Evolutionary conservation across 495 filamentous ascomycete species (phyloP).

Genomic region (Neurospora cerealis): DNA sequence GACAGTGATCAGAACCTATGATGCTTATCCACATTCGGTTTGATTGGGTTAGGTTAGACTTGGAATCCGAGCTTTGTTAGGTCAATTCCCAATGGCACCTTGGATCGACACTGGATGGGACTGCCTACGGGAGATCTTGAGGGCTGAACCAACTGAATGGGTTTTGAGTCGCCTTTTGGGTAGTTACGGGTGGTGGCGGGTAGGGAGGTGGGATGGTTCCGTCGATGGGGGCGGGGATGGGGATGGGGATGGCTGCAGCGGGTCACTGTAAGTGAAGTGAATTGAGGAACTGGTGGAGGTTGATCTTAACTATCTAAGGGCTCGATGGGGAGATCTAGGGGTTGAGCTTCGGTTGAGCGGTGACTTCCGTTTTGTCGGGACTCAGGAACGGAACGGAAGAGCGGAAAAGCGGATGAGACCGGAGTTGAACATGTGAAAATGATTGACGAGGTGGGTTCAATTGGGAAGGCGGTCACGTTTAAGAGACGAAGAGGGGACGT

Average conservation of each 20-base stretch:
- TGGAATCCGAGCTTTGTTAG: not conserved
- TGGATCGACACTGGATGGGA: not conserved
- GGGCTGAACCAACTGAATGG: not conserved
- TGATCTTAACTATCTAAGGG: not conserved
- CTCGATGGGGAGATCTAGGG: not conserved
- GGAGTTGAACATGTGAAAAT: not conserved
- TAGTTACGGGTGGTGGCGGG: not conserved
- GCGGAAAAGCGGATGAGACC: not conserved
- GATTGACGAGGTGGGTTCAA: not conserved
- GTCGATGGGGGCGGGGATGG: not conserved
- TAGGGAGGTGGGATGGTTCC: not conserved
- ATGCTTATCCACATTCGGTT: not conserved
- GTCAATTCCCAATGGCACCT: not conserved
- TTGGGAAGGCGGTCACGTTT: not conserved
- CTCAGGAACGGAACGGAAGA: not conserved
- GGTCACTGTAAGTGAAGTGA: not conserved
- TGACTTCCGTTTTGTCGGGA: not conserved
- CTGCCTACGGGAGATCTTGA: not conserved
- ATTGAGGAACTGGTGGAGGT: not conserved
- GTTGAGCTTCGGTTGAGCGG: not conserved
- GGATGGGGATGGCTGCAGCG: not conserved
- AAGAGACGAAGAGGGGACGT: not conserved
- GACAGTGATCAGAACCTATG: not conserved
- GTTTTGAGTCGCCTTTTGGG: not conserved
- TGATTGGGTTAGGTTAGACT: not conserved